Evolutionary conservation across 83 land plant genomes (phyloP).

Genomic region (Picea abies): DNA sequence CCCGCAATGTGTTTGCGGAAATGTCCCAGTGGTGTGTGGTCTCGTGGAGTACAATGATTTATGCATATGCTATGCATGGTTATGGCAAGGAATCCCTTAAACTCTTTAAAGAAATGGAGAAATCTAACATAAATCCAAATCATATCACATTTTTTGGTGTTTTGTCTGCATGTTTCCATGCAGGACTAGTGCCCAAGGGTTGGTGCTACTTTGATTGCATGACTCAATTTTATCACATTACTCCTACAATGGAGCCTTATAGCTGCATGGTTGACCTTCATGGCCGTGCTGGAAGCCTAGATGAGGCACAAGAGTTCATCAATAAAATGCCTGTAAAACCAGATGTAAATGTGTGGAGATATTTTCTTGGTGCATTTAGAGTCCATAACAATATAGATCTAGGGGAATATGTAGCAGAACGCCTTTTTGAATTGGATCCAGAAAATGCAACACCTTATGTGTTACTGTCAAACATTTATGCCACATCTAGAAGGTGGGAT

Average conservation of each 20-base stretch:
- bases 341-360: slow-evolving; percentile 30
- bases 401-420: slow-evolving; percentile 22
- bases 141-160: slow-evolving; percentile 30
- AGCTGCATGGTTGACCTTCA: slow-evolving; percentile 38
- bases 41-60: slow-evolving; percentile 44
- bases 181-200: slow-evolving; percentile 22
- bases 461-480: slow-evolving; percentile 38
- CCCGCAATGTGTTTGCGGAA: slow-evolving; percentile 24
- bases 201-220: slow-evolving; percentile 24
- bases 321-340: slow-evolving; percentile 11
- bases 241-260: slow-evolving; percentile 31
- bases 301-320: slow-evolving; percentile 15
- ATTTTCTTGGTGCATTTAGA: slow-evolving; percentile 34
- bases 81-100: too few relatives aligned
- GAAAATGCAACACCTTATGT: slow-evolving; percentile 34
- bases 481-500: slow-evolving; percentile 32
- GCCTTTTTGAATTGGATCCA: slow-evolving; percentile 24
- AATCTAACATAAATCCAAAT: slow-evolving; percentile 23
- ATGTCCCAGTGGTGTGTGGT: slow-evolving; percentile 26
- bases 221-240: slow-evolving; percentile 23
- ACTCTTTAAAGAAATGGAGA: too few relatives aligned
- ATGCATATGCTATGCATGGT: slow-evolving; percentile 45
- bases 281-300: slow-evolving; percentile 31
- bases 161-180: slow-evolving; percentile 1
- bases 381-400: slow-evolving; percentile 27